Conservation (phyloP, 1,139 yeast genomes). For the Hyphopichia fennica region DNA sequence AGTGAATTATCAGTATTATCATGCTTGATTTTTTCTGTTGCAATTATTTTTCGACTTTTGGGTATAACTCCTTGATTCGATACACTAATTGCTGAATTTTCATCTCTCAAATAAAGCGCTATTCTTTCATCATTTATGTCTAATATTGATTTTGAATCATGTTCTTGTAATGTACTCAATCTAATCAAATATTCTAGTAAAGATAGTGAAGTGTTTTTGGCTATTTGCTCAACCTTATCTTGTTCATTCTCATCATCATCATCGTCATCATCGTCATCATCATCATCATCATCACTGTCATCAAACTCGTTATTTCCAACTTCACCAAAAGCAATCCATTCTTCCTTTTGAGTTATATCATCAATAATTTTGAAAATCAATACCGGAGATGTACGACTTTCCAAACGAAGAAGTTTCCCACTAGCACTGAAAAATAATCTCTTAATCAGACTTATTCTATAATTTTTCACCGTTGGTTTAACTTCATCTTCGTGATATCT, state of each 20-base stretch:
- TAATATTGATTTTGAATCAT: constrained; percentile 56
- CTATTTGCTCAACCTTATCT: constrained; percentile 8
- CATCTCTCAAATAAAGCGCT: constrained; percentile 63
- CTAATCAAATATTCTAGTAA: constrained; percentile 67
- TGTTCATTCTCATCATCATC: constrained; percentile 12
- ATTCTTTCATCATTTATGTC: constrained; percentile 68
- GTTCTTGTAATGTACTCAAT: constrained; percentile 60
- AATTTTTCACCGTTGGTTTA: constrained; percentile 28
- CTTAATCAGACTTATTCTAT: constrained; percentile 46
- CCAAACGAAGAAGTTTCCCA: constrained; percentile 64
- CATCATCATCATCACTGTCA: constrained; percentile 23
- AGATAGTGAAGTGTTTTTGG: constrained; percentile 42
- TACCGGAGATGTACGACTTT: constrained; percentile 67
- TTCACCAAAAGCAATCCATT: constrained; percentile 58
- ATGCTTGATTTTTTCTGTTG: constrained; percentile 11
- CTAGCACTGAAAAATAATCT: constrained; percentile 73
- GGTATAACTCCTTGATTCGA: constrained; percentile 16
- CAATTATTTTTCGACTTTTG: constrained; percentile 15
- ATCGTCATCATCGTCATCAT: constrained; percentile 26
- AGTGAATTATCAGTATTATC: constrained; percentile 19
- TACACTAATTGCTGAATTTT: constrained; percentile 21
- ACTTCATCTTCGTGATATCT: constrained; percentile 67
- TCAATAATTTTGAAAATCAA: constrained; percentile 51
- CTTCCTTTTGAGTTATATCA: constrained; percentile 27
- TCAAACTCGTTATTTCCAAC: constrained; percentile 30